phyloP scores from a whole-genome alignment of 805 yeast species.

The Pichia manshurica region DNA sequence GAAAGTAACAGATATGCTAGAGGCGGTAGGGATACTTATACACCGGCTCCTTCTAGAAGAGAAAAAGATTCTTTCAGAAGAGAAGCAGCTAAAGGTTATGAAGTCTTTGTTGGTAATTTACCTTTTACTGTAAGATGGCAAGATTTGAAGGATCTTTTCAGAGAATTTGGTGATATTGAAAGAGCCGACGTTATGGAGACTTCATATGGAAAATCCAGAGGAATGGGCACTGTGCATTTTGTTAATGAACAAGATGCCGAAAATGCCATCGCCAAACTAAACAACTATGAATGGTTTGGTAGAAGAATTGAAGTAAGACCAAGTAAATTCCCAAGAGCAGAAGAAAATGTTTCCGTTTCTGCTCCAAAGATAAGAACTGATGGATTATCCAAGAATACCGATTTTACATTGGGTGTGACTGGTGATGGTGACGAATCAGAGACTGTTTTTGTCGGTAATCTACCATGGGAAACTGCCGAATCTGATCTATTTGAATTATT shows the following conservation, averaged over 20 bases:
- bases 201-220: constrained; percentile 70
- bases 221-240: constrained; percentile 78
- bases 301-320: constrained; percentile 75
- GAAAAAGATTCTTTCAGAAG: constrained; percentile 11
- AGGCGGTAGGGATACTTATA: constrained; percentile 7
- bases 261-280: constrained; percentile 61
- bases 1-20: constrained; percentile 6
- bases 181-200: constrained; percentile 75
- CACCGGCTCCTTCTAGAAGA: constrained; percentile 16
- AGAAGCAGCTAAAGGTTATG: constrained; percentile 33
- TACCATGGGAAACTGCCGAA: constrained; percentile 86
- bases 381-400: constrained; percentile 36
- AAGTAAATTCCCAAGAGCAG: constrained; percentile 38
- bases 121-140: constrained; percentile 84
- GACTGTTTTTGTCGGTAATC: constrained; percentile 63
- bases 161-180: constrained; percentile 67
- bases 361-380: constrained; percentile 10
- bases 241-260: constrained; percentile 61
- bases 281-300: constrained; percentile 70
- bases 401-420: constrained; percentile 59
- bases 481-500: constrained; percentile 81
- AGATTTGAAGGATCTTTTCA: constrained; percentile 77
- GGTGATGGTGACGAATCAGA: constrained; percentile 58
- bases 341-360: constrained; percentile 14
- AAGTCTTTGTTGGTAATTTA: constrained; percentile 73